A percentile compares a stretch with the other conserved stretches of the same genome.
phyloP scores from a whole-genome alignment of 768 basidiomycete species.

The Lactarius hengduanensis region DNA sequence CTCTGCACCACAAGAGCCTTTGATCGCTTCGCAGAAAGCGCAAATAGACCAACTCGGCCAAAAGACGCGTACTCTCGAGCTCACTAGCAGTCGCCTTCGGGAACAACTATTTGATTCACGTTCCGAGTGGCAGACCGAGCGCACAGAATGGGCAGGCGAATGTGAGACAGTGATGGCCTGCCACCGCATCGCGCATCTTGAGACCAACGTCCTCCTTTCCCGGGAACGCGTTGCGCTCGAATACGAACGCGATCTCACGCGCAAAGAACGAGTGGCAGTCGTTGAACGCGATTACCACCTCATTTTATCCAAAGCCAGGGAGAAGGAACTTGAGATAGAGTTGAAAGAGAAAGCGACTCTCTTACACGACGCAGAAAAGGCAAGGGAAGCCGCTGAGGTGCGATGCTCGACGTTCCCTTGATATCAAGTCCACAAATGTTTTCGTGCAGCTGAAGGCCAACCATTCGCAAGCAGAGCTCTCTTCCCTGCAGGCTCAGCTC shows the following conservation, averaged over 20 bases:
- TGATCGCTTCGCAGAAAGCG: constrained; percentile 58
- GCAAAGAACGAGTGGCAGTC: constrained; percentile 57
- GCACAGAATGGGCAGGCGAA: constrained; percentile 57
- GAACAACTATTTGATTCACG: constrained; percentile 45
- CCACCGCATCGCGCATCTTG: constrained; percentile 64
- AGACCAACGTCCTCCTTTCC: constrained; percentile 53
- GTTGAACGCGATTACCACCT: constrained; percentile 67
- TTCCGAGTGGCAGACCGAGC: constrained; percentile 51
- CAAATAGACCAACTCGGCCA: constrained; percentile 77
- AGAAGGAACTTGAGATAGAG: constrained; percentile 56
- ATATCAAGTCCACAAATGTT: neutral
- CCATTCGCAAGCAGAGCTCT: constrained; percentile 49
- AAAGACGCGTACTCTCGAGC: constrained; percentile 62
- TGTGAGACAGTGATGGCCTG: constrained; percentile 61
- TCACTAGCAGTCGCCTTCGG: constrained; percentile 53
- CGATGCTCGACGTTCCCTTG: constrained; percentile 27
- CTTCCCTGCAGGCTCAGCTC: constrained; percentile 47
- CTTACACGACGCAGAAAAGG: constrained; percentile 33
- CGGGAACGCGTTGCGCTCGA: constrained; percentile 50
- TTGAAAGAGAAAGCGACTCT: constrained; percentile 46
- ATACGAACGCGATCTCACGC: constrained; percentile 51
- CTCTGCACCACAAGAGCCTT: constrained; percentile 42
- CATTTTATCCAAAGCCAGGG: constrained; percentile 62
- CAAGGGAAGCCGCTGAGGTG: constrained; percentile 34
- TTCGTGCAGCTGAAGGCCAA: constrained; percentile 41